Evolutionary conservation across 805 yeast species (phyloP), one percentile per base, ranked within the genome.

Genomic region (Candida nonsorbophila): DNA sequence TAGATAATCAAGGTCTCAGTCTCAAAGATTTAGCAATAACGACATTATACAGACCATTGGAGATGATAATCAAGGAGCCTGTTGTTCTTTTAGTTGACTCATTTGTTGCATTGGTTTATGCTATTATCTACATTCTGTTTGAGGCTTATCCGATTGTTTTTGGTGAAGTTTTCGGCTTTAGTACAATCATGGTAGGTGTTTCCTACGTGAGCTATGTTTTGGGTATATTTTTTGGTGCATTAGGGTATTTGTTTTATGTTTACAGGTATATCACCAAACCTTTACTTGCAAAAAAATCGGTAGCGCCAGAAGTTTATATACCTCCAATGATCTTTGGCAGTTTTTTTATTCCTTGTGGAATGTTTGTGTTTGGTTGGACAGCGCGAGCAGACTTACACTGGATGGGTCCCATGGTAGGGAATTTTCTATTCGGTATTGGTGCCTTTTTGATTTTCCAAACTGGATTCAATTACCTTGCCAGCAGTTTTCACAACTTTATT

Each of bases 51-150:
- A 58, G 72, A 35, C 82, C 83, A 2, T 30, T 68, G 28, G 62
- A 62, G 25, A 55, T 76, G 27, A 57, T 67, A 7, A 23, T 65
- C 18, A 36, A 47, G 27, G 82, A 76, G 44, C 82, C 82, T 0
- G 72, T 70, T 16, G 66, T 75, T 12, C 32, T 75, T 12, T 55
- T 75, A 16, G 63, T 74, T 33, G 64, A 74, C 42, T 10, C 64
- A 15, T 75, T 74, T 45, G 51, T 70, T 36, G 70, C 77, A 1
- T 42, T 75, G 32, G 55, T 67, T 4, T 77, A 76, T 43, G 70
- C 77, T 20, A 49, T 69, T 15, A 42, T 69, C 42, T 77, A 73
- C 46, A 49, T 73, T 14, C 75, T 69, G 58, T 72, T 75, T 41
- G 81, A 67, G 58, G 38, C 41, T 6, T 34, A 32, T 24, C 80